Evolutionary conservation across 2,329 filamentous ascomycete genomes (phyloP), one percentile per base, ranked within the genome.

Genomic region (Lecanoromycetidae sp.): DNA sequence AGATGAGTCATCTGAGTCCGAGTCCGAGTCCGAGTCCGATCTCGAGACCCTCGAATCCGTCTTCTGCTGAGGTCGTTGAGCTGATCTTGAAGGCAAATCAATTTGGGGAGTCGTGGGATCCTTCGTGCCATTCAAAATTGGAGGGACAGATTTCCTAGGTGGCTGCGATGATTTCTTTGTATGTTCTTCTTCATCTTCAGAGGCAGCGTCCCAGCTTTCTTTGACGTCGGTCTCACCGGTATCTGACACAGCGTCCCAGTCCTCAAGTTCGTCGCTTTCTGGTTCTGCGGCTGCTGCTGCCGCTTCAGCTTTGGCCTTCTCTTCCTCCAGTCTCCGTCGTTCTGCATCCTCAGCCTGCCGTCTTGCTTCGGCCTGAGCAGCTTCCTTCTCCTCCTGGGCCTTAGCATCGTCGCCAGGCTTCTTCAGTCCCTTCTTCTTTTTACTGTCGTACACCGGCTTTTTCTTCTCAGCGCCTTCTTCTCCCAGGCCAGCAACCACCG

Each of bases 131-230:
- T 52, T 64, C 56, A n/a, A n/a, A n/a, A 42, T 55, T 53, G 56
- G 57, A 36, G 56, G 52, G 17, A 57, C 57, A 19, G 60, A 55
- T 54, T 66, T 66, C 32, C 57, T 55, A n/a, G 52, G 35, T 56
- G 22, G 22, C n/a, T 22, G 19, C 17, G 27, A 51, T 42, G 37
- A 49, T 50, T 51, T n/a, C 40, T 43, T 44, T 8, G 49, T 26
- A 13, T 42, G 26, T n/a, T 13, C 70, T 59, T 61, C 58, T 50
- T 67, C 63, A 57, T 87, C 84, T 5, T 85, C 82, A 40, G 85
- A 84, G 46, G 87, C 83, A 27, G 84, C 87, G 62, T 96, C 90
- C 90, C 90, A 96, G 70, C 82, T 90, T 55, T 95, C 90, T 67
- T 95, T 95, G 59, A 94, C 75, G 51, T 83, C 81, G 13, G 82